Evolutionary conservation across 2,329 filamentous ascomycete genomes (phyloP).

Genomic region (Hortaea sp.): DNA sequence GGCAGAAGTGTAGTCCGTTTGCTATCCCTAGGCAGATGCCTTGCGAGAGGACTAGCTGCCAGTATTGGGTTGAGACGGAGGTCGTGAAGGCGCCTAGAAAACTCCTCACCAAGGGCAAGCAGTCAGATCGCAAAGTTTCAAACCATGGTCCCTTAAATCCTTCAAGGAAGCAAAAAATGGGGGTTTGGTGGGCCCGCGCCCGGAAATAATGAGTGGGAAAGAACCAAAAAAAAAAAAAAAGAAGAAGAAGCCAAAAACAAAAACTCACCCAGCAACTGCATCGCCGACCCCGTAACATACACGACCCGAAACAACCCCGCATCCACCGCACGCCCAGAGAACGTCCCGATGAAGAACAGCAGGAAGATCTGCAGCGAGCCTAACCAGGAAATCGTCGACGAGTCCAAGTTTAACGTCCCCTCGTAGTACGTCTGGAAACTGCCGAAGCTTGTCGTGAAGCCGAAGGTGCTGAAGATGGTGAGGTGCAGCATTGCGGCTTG

Average conservation of each 20-base stretch:
- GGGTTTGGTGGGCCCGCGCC: too few relatives aligned
- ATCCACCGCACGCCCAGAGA: conserved; percentile 45
- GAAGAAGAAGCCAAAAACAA: not conserved
- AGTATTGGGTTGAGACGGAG: conserved; percentile 40
- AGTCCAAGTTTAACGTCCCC: conserved; percentile 19
- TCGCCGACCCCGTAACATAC: conserved; percentile 32
- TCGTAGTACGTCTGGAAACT: conserved; percentile 39
- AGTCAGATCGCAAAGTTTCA: too few relatives aligned
- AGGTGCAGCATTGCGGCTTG: conserved; percentile 22
- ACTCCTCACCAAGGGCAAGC: too few relatives aligned
- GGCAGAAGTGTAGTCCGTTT: conserved; percentile 54
- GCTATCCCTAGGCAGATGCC: conserved; percentile 45
- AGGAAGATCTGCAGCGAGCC: conserved; percentile 44
- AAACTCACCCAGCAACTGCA: conserved; percentile 27
- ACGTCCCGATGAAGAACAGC: conserved; percentile 41
- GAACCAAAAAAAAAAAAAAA: not conserved
- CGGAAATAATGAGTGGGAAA: too few relatives aligned
- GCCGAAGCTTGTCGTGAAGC: conserved; percentile 21
- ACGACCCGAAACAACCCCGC: conserved; percentile 38
- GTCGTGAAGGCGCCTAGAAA: conserved; percentile 43
- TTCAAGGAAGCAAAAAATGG: too few relatives aligned
- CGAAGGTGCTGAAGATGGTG: conserved; percentile 25
- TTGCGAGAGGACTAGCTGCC: conserved; percentile 45
- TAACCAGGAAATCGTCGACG: conserved; percentile 44
- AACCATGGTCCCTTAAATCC: too few relatives aligned